Percentiles rank a stretch among this genome's conserved stretches.
Conservation (phyloP, 305 asterid species). For the Fraxinus latifolia region DNA sequence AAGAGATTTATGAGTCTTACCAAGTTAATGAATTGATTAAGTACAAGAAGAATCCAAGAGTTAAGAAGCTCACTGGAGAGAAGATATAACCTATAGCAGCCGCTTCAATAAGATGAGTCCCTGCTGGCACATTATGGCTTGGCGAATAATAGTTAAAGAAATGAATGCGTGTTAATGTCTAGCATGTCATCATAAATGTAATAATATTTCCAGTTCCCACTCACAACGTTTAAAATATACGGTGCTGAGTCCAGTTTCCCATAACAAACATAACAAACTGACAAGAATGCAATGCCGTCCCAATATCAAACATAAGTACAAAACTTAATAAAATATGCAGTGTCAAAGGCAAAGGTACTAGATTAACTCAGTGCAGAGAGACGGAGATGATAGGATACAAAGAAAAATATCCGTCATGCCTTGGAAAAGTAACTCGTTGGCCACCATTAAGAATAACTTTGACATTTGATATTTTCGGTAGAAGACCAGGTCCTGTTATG, state of each 20-base stretch:
- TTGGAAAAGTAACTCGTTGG: constrained; percentile 68
- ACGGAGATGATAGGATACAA: constrained; percentile 69
- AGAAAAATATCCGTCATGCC: constrained; percentile 93
- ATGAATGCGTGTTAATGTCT: constrained; percentile 17
- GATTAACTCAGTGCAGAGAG: constrained; percentile 16
- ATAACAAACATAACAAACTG: constrained; percentile 7
- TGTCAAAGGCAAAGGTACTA: constrained; percentile 1
- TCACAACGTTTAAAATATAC: not conserved
- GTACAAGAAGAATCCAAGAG: constrained; percentile 18
- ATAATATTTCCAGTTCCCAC: constrained; percentile 13
- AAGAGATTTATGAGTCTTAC: not conserved
- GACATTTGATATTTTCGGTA: constrained; percentile 61
- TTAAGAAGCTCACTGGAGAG: constrained; percentile 70
- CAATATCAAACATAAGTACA: constrained; percentile 13
- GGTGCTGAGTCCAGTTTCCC: constrained; percentile 8
- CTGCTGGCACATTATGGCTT: constrained; percentile 93
- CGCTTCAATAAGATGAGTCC: constrained; percentile 95
- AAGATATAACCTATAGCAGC: constrained; percentile 77
- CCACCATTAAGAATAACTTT: constrained; percentile 83
- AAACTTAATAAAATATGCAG: constrained; percentile 1
- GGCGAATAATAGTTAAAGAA: constrained; percentile 49
- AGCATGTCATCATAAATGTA: constrained; percentile 19
- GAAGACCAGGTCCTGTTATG: constrained; percentile 65
- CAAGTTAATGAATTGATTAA: not conserved
- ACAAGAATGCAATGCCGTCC: constrained; percentile 3